Conservation (phyloP, 1,284 basidiomycete genomes). For the Tetrapyrgos nigripes region DNA sequence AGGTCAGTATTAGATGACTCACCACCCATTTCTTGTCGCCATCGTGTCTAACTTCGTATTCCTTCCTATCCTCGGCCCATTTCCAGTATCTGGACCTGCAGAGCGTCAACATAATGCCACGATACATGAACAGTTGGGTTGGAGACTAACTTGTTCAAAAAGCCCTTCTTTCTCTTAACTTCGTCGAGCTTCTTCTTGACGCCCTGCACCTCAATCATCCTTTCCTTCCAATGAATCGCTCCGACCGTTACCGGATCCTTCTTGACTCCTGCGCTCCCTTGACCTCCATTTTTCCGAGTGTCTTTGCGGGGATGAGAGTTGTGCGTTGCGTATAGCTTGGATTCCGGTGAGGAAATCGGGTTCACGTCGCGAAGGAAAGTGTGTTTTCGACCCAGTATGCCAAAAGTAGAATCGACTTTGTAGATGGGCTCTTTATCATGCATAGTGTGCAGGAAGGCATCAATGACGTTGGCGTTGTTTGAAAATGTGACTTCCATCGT, state of each 20-base stretch:
- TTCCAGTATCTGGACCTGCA: conserved; percentile 45
- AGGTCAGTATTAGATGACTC: too few species aligned
- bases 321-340: conserved; percentile 44
- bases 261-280: too few species aligned
- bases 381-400: too few species aligned
- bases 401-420: too few species aligned
- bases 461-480: conserved; percentile 51
- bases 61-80: conserved; percentile 46
- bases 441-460: conserved; percentile 43
- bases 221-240: conserved; percentile 52
- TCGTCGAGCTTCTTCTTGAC: conserved; percentile 43
- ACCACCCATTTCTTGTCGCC: conserved; percentile 51
- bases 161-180: conserved; percentile 39
- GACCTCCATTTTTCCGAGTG: too few species aligned
- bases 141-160: conserved; percentile 41
- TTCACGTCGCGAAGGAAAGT: too few species aligned
- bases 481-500: conserved; percentile 58
- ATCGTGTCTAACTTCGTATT: conserved; percentile 46
- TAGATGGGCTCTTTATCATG: conserved; percentile 49
- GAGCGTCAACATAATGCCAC: too few species aligned
- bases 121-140: too few species aligned
- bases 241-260: conserved; percentile 40
- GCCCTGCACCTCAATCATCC: conserved; percentile 48
- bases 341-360: too few species aligned
- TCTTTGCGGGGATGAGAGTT: too few species aligned